A percentile compares a stretch with the other conserved stretches of the same genome.
Evolutionary conservation across 1,139 yeast species (phyloP).

Genomic region (Geotrichum cucujoidarum): DNA sequence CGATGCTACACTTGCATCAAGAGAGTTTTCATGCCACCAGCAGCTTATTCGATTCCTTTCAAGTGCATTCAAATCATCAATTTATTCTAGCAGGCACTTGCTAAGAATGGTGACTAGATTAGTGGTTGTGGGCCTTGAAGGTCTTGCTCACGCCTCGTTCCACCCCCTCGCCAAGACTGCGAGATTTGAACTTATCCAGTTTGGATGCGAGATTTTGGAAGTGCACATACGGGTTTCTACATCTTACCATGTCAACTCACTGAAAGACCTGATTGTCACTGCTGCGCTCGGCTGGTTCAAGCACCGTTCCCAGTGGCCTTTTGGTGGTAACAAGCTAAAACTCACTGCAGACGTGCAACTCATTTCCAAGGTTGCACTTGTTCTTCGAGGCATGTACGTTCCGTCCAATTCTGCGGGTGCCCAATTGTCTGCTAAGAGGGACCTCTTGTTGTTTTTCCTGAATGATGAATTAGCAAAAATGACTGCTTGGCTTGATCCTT

Average conservation of each 20-base stretch:
- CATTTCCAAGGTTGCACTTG: constrained; percentile 36
- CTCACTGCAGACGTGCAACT: constrained; percentile 64
- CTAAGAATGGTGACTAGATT: constrained; percentile 65
- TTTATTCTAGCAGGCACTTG: constrained; percentile 67
- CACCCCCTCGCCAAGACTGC: constrained; percentile 78
- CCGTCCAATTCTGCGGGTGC: constrained; percentile 3
- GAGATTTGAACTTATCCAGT: constrained; percentile 67
- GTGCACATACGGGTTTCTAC: constrained; percentile 43
- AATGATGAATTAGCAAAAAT: constrained; percentile 71
- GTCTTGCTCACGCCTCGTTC: constrained; percentile 53
- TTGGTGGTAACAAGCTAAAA: constrained; percentile 72
- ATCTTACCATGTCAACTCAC: constrained; percentile 37
- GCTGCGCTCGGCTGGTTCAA: constrained; percentile 80
- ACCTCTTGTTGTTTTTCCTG: constrained; percentile 55
- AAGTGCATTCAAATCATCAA: constrained; percentile 79
- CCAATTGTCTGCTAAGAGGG: constrained; percentile 39
- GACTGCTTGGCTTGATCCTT: constrained; percentile 75
- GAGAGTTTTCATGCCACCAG: constrained; percentile 67
- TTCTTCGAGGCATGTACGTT: constrained; percentile 21
- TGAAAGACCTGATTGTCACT: constrained; percentile 53
- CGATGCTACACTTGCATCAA: constrained; percentile 46
- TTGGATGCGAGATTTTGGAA: constrained; percentile 61
- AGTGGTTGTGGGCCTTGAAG: constrained; percentile 53
- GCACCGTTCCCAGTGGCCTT: constrained; percentile 63
- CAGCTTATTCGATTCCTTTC: constrained; percentile 62